Percentiles rank a stretch among this genome's conserved stretches.
These are phyloP conservation scores for Chrysoporthe deuterocubensis DNA, from an alignment of 2,329 filamentous ascomycete species.

Conservation along the genomic window DNA sequence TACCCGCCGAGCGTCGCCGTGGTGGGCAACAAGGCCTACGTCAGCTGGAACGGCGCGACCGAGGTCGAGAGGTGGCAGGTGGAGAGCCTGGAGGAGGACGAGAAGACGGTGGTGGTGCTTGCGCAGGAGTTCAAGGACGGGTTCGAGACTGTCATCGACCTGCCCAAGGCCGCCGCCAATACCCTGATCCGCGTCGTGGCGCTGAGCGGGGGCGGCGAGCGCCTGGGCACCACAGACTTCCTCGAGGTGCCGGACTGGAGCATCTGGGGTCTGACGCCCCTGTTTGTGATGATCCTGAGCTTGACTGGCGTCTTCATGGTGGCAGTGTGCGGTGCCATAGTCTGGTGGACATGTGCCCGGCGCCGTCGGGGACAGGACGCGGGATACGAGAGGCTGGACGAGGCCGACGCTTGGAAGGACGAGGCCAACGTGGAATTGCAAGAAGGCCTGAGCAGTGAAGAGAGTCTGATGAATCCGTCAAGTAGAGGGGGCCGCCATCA, in stretches of 20 bases:
- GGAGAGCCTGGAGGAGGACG: slow-evolving; percentile 21
- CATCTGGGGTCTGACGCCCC: slow-evolving; percentile 15
- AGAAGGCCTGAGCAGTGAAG: slow-evolving; percentile 8
- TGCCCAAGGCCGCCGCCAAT: slow-evolving; percentile 20
- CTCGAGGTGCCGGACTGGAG: slow-evolving; percentile 21
- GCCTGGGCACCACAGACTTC: slow-evolving; percentile 22
- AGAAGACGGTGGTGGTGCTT: slow-evolving; percentile 16
- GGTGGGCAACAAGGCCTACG: slow-evolving; percentile 24
- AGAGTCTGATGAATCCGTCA: background rate
- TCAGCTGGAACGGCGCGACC: slow-evolving; percentile 33
- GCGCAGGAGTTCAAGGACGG: slow-evolving; percentile 25
- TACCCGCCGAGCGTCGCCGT: slow-evolving; percentile 23
- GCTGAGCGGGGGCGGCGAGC: slow-evolving; percentile 16
- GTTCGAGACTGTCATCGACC: slow-evolving; percentile 29
- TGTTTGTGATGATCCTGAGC: slow-evolving; percentile 17
- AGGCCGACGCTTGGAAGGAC: background rate
- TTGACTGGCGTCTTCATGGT: slow-evolving; percentile 11
- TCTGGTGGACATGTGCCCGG: slow-evolving; percentile 25
- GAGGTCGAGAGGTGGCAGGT: slow-evolving; percentile 29
- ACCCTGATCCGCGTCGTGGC: slow-evolving; percentile 23
- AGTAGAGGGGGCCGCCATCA: background rate
- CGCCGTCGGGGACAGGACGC: background rate
- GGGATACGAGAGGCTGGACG: slow-evolving; percentile 11
- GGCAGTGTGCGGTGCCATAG: slow-evolving; percentile 16
- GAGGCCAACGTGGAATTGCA: slow-evolving; percentile 14